These are phyloP conservation scores for Suillus decipiens DNA, from an alignment of 768 basidiomycete genomes.

Conservation along the genomic window DNA sequence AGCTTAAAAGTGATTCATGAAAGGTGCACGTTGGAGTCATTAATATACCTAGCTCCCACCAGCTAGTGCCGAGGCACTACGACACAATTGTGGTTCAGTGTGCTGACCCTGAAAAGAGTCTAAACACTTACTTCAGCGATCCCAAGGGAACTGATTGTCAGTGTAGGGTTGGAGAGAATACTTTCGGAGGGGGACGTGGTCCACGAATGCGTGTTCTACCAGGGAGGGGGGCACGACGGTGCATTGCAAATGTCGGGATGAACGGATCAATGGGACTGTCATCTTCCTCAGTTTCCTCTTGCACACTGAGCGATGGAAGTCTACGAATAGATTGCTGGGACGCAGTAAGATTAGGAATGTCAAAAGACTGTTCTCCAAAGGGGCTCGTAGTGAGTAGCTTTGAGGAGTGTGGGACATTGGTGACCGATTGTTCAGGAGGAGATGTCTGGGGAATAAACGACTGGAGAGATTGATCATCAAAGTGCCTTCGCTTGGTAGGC, in stretches of 20 bases:
- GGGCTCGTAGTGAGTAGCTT: not conserved
- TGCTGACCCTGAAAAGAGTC: too few relatives aligned
- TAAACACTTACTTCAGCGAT: not conserved
- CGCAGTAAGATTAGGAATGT: not conserved
- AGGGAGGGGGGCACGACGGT: not conserved
- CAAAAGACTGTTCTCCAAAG: not conserved
- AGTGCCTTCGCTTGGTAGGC: conserved; percentile 13
- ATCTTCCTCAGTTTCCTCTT: not conserved
- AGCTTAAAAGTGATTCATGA: not conserved
- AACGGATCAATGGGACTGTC: not conserved
- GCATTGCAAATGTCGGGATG: not conserved
- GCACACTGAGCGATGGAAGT: not conserved
- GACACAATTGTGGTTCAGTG: not conserved
- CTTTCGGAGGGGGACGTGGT: conserved; percentile 15
- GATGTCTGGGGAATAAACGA: not conserved
- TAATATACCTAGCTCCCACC: not conserved
- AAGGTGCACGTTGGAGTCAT: not conserved
- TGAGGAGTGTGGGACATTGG: conserved; percentile 2
- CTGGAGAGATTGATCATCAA: conserved; percentile 9
- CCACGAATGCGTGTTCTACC: conserved; percentile 9
- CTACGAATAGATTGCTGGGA: not conserved
- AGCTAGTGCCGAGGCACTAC: not conserved
- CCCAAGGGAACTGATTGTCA: not conserved
- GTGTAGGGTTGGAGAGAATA: not conserved
- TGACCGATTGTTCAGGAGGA: not conserved